Base-by-base conservation (phyloP, 1,284 basidiomycete genomes). In the Caloboletus firmus region DNA sequence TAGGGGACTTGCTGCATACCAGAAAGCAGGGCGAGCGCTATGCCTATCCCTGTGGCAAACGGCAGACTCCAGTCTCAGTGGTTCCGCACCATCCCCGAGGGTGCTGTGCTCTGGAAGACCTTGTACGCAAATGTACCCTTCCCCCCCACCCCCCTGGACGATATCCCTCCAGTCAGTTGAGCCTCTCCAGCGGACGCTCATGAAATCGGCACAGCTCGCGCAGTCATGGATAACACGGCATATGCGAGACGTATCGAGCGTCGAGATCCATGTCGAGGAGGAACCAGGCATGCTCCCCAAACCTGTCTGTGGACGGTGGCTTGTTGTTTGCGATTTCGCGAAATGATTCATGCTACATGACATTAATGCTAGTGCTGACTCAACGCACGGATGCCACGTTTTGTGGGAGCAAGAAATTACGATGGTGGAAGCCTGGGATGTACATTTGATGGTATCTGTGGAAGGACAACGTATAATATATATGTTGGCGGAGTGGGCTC, bases 261-360 rank as follows among this genome's bases (percentile, higher is more conserved):
- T 30, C 28, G 24, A 4, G 34, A 48, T 50, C 24, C 11, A 7
- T 17, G 3, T 41, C 9, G 4, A 41, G 20, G 39, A 8, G 11
- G 4, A 18, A 8, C 2, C n/a, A 18, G 4, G 10, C 24, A 6
- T 0, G 2, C 4, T 3, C 11, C 12, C 20, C 7, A 28, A 35
- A 37, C n/a, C 57, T 10, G 18, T 56, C 17, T 37, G 7, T 20
- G 54, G 54, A 17, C 39, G 54, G 9, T 56, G 54, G 55, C 15
- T 57, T 5, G 8, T 52, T 9, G 4, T 5, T 12, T 42, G 18
- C 18, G 30, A 43, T n/a, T n/a, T n/a, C n/a, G n/a, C n/a, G n/a
- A n/a, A n/a, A n/a, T n/a, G 24, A 13, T 42, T 56, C 15, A 17
- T 56, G 8, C 10, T 56, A 4, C 2, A 58, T 2, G 55, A 54